A percentile compares a stretch with the other conserved stretches of the same genome.
phyloP scores from a whole-genome alignment of 768 basidiomycete species.

The Phlebiopsis flavidoalba region DNA sequence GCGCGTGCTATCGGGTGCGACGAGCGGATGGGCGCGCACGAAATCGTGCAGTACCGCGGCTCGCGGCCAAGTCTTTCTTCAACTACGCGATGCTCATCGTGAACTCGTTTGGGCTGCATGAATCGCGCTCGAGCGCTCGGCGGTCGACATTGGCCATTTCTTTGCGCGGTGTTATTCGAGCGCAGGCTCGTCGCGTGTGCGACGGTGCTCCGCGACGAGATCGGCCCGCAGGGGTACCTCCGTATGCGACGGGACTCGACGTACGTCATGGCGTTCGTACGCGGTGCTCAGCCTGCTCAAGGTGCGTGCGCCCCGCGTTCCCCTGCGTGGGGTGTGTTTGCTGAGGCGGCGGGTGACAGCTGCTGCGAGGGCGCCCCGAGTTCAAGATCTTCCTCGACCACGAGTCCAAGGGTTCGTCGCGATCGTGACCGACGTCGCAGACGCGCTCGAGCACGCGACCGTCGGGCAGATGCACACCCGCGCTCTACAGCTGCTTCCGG shows the following conservation, averaged over 20 bases:
- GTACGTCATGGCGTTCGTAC: slow-evolving; percentile 89
- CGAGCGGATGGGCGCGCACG: slow-evolving; percentile 10
- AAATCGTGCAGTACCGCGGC: slow-evolving; percentile 40
- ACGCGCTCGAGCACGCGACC: slow-evolving; percentile 71
- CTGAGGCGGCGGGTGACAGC: slow-evolving; percentile 34
- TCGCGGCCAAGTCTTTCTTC: slow-evolving; percentile 70
- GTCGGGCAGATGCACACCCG: slow-evolving; percentile 82
- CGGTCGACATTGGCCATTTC: slow-evolving; percentile 76
- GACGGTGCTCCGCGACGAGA: slow-evolving; percentile 67
- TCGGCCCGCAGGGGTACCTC: slow-evolving; percentile 69
- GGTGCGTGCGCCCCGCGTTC: slow-evolving; percentile 35
- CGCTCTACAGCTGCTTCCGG: slow-evolving; percentile 87
- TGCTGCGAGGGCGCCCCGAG: slow-evolving; percentile 79
- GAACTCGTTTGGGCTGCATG: slow-evolving; percentile 94
- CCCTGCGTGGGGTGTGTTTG: background rate
- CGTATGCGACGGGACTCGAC: slow-evolving; percentile 87
- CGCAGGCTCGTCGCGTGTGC: slow-evolving; percentile 70
- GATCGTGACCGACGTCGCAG: slow-evolving; percentile 77
- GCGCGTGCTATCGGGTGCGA: background rate
- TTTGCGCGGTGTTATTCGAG: slow-evolving; percentile 73
- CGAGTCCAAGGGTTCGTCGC: slow-evolving; percentile 64
- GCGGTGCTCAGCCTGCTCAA: slow-evolving; percentile 90
- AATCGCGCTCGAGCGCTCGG: slow-evolving; percentile 82
- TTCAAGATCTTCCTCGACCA: slow-evolving; percentile 73
- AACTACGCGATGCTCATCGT: slow-evolving; percentile 84